Percentiles rank a stretch among this genome's conserved stretches.
Evolutionary conservation across 2,329 filamentous ascomycete genomes (phyloP).

Genomic region (Xylaria sp.): DNA sequence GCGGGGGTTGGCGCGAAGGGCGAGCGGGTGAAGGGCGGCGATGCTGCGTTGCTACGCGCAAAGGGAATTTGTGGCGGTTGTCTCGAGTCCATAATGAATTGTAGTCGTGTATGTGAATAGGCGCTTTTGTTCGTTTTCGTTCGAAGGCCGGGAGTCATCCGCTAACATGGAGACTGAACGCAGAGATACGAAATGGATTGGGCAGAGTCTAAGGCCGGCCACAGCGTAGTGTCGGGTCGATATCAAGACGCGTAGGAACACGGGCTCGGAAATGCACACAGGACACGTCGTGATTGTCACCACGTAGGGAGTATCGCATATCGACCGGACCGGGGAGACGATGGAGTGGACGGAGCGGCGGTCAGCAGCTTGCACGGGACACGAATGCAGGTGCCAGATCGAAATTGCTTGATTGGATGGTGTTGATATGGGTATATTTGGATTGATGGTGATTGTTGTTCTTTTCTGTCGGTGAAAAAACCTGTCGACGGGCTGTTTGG

Average conservation of each 20-base stretch:
- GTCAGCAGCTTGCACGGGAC: not conserved
- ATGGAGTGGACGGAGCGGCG: not conserved
- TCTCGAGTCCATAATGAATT: slow-evolving; percentile 28
- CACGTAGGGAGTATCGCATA: slow-evolving; percentile 7
- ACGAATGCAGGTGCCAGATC: not conserved
- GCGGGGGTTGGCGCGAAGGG: slow-evolving; percentile 21
- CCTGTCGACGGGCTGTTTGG: too few relatives aligned
- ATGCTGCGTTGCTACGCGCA: slow-evolving; percentile 27
- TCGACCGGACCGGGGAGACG: slow-evolving; percentile 3
- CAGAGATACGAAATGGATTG: not conserved
- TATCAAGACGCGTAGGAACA: not conserved
- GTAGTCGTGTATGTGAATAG: not conserved
- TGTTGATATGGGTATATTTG: too few relatives aligned
- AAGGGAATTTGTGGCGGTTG: slow-evolving; percentile 28
- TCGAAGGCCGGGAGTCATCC: not conserved
- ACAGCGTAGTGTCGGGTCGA: not conserved
- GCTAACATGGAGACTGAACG: not conserved
- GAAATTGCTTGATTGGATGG: not conserved
- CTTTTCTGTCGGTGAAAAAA: too few relatives aligned
- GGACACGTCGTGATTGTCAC: slow-evolving; percentile 5
- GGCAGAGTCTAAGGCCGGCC: not conserved
- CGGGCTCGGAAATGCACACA: not conserved
- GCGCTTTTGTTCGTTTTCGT: not conserved
- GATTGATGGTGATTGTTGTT: too few relatives aligned
- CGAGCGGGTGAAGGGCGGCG: slow-evolving; percentile 26